Evolutionary conservation across 1,139 yeast species (phyloP), one percentile per base, ranked within the genome.

Genomic region (Hansenula lynferdii): DNA sequence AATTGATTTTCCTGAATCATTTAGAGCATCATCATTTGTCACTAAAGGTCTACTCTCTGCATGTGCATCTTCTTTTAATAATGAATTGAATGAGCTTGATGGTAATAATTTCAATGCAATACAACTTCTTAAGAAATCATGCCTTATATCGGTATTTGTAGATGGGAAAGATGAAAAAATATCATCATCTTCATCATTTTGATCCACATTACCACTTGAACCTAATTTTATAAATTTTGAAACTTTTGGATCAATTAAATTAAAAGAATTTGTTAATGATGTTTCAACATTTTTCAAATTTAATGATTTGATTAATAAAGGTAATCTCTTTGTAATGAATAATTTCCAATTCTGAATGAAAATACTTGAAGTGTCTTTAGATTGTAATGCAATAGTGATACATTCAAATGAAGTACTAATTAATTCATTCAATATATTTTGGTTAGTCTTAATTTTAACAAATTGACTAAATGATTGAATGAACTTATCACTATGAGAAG

Each of bases 111-210:
- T 61, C 26, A 72, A 46, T 23, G 73, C 66, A 16, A 77, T 63
- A 44, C 82, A 69, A 14, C 75, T 67, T 47, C 73, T 75, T 17
- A 80, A 55, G 41, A 83, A 77, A 16, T 69, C 74, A 44, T 75
- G 80, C 36, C 83, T 68, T 4, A 79, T 63, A 49, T 75, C 81
- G 19, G 64, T 54, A 25, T 67, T 62, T 2, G 73, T 65, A 2
- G 74, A 58, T 2, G 77, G 73, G 44, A 69, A 70, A 0, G 68
- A 57, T 1, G 68, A 52, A 42, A 68, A 68, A 63, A 69, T 67
- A 24, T 69, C 72, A 47, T 69, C 75, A 24, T 69, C 72, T 47
- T 69, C 75, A 40, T 28, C 23, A 18, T 20, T 26, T 27, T 25
- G 23, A 17, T 30, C 27, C 11, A 10, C 21, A 12, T 36, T 36